phyloP scores from a whole-genome alignment of 2,329 filamentous ascomycete species.

The Fusarium ambrosium region DNA sequence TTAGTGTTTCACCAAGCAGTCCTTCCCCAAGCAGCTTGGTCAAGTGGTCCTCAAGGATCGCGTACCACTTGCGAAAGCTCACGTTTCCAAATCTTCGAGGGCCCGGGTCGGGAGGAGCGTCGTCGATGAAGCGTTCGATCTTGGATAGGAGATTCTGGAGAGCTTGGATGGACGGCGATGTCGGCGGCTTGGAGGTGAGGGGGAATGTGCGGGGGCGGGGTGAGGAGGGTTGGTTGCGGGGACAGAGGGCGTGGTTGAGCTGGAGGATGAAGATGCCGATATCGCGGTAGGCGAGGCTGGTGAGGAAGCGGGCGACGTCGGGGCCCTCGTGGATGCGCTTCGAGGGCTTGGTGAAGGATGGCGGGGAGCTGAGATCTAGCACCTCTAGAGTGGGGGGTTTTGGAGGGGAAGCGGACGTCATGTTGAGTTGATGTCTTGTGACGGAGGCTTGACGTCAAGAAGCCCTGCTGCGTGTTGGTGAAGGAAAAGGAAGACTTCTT shows the following conservation, averaged over 20 bases:
- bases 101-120: constrained; percentile 86
- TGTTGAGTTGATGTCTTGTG: constrained; percentile 16
- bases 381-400: constrained; percentile 55
- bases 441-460: background rate
- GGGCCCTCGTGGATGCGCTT: constrained; percentile 89
- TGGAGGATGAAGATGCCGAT: constrained; percentile 90
- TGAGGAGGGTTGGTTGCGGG: constrained; percentile 64
- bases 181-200: constrained; percentile 57
- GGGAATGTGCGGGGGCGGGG: constrained; percentile 56
- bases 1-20: constrained; percentile 48
- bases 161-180: constrained; percentile 68
- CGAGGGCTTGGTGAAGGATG: constrained; percentile 73
- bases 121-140: constrained; percentile 76
- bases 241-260: constrained; percentile 89
- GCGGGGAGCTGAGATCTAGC: constrained; percentile 62
- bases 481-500: background rate
- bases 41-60: constrained; percentile 73
- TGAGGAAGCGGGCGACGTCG: constrained; percentile 85
- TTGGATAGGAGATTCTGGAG: constrained; percentile 76
- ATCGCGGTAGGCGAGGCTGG: constrained; percentile 85
- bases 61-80: constrained; percentile 88
- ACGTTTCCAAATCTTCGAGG: constrained; percentile 93
- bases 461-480: background rate
- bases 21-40: constrained; percentile 52
- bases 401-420: constrained; percentile 41